A percentile compares a stretch with the other conserved stretches of the same genome.
These are phyloP conservation scores for Wilcoxina mikolae DNA, from an alignment of 495 filamentous ascomycete species.

Conservation along the genomic window DNA sequence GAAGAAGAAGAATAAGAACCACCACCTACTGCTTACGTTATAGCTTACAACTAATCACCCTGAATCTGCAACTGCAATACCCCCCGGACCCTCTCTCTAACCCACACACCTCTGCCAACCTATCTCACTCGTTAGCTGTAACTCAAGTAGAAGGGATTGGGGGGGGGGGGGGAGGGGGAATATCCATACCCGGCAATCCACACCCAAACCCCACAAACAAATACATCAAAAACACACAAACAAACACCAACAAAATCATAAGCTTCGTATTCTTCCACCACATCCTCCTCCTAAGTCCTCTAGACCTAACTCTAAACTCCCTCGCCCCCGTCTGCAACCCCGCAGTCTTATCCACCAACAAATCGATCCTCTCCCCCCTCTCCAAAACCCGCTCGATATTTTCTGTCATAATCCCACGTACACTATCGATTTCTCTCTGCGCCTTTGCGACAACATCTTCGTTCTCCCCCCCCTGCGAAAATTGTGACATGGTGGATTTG, in stretches of 20 bases:
- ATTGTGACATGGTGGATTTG: conserved; percentile 64
- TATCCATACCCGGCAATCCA: conserved; percentile 24
- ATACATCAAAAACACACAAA: conserved; percentile 63
- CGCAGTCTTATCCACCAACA: conserved; percentile 96
- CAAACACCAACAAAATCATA: conserved; percentile 71
- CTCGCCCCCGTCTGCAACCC: conserved; percentile 35
- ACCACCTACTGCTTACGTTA: too few species aligned
- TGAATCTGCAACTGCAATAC: too few species aligned
- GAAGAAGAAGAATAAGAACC: too few species aligned
- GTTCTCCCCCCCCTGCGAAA: conserved; percentile 43
- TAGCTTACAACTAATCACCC: too few species aligned
- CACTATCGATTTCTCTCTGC: conserved; percentile 79
- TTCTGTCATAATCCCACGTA: conserved; percentile 91
- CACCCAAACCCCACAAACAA: conserved; percentile 28
- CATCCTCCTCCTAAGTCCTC: conserved; percentile 75
- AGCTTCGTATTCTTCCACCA: conserved; percentile 98
- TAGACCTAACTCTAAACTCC: conserved; percentile 34
- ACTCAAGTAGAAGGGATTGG: background rate
- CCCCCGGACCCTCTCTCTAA: background rate
- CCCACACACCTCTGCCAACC: conserved; percentile 1
- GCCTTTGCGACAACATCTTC: conserved; percentile 75
- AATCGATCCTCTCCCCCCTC: conserved; percentile 84
- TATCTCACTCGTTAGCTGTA: background rate
- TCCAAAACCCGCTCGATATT: conserved; percentile 96
- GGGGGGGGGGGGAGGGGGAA: background rate